Evolutionary conservation across 192 early-diverging fungal species (phyloP).

Genomic region (Entomortierella lignicola): DNA sequence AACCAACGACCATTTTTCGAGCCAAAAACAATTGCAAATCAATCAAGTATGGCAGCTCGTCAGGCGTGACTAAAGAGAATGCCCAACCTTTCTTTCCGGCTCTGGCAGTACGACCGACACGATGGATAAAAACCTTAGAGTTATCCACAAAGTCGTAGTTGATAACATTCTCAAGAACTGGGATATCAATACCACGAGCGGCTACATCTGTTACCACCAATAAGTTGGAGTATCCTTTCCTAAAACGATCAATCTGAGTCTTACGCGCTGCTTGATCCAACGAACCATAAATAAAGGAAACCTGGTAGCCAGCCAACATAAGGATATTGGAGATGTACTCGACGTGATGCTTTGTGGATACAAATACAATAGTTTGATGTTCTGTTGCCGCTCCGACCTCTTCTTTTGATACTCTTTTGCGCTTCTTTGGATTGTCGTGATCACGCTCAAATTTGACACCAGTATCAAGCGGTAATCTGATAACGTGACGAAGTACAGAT

Average conservation of each 20-base stretch:
- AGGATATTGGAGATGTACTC: conserved; percentile 90
- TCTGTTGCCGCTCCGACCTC: conserved; percentile 32
- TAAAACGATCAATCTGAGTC: conserved; percentile 88
- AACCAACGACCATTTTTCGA: conserved; percentile 68
- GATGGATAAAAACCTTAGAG: conserved; percentile 96
- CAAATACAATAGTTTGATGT: conserved; percentile 93
- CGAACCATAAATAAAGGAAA: conserved; percentile 94
- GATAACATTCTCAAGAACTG: conserved; percentile 95
- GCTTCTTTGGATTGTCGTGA: conserved; percentile 55
- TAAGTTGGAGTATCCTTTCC: conserved; percentile 79
- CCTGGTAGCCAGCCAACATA: conserved; percentile 72
- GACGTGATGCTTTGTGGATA: conserved; percentile 97
- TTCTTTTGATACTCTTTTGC: conserved; percentile 51
- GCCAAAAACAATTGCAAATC: conserved; percentile 95
- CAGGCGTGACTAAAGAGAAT: conserved; percentile 85
- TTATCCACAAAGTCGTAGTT: conserved; percentile 96
- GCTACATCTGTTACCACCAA: conserved; percentile 98
- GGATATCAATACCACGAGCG: conserved; percentile 99
- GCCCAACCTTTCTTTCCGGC: conserved; percentile 95
- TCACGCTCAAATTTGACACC: conserved; percentile 56
- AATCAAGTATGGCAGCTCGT: conserved; percentile 93
- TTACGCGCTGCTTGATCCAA: conserved; percentile 93
- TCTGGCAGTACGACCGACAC: conserved; percentile 96
- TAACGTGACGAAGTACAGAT: conserved; percentile 82
- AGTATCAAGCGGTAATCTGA: conserved; percentile 71